These are phyloP conservation scores for Ulota crispa DNA, from an alignment of 225 moss, liverwort and hornwort species.

Conservation along the genomic window DNA sequence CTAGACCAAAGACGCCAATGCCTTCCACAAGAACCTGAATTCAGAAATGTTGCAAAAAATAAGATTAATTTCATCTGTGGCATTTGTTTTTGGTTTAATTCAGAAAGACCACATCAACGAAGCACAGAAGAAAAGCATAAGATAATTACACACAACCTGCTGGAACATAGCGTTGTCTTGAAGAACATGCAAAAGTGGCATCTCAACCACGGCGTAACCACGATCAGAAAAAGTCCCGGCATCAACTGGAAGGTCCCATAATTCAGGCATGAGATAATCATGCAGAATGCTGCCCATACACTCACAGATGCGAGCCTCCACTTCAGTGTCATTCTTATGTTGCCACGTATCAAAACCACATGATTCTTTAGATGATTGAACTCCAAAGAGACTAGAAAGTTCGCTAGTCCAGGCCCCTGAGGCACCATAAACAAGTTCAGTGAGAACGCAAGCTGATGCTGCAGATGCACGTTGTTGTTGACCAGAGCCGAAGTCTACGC, in stretches of 20 bases:
- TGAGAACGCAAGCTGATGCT: conserved; percentile 75
- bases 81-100: neutral
- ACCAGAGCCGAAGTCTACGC: conserved; percentile 46
- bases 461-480: conserved; percentile 73
- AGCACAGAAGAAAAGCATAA: neutral
- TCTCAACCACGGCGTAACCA: conserved; percentile 30
- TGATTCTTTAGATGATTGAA: conserved; percentile 26
- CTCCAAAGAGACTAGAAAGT: conserved; percentile 54
- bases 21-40: conserved; percentile 88
- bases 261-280: conserved; percentile 72
- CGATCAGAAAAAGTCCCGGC: conserved; percentile 31
- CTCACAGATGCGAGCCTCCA: conserved; percentile 48
- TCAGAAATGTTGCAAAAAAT: conserved; percentile 15
- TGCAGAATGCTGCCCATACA: conserved; percentile 77
- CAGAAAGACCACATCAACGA: neutral
- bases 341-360: conserved; percentile 54
- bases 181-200: conserved; percentile 51
- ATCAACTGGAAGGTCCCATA: conserved; percentile 84
- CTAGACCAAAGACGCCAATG: conserved; percentile 76
- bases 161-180: conserved; percentile 87
- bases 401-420: conserved; percentile 73
- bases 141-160: conserved; percentile 54
- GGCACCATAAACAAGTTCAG: conserved; percentile 81
- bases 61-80: neutral
- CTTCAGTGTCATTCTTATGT: conserved; percentile 34